Evolutionary conservation across 2,329 filamentous ascomycete genomes (phyloP), one percentile per base, ranked within the genome.

Genomic region (Cladobotryum mycophilum): DNA sequence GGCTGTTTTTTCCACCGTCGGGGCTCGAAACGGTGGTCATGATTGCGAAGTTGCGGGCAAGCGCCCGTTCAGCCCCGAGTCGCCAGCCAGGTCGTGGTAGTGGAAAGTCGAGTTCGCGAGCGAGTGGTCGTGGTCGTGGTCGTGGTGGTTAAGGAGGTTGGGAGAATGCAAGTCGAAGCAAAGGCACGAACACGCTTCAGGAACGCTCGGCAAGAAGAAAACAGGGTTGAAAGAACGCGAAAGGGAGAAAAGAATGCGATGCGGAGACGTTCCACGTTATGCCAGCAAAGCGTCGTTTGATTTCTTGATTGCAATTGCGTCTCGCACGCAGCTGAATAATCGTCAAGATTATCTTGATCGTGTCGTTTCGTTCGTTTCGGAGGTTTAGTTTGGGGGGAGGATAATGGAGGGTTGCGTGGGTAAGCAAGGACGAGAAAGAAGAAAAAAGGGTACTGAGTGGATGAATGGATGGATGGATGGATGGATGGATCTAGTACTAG

Each of bases 11-110:
- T 54, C 58, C 48, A 54, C 58, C 49, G 13, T 51, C 49, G 20
- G 52, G 45, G 17, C 41, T 41, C 48, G 52, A 15, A 36, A 36
- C 42, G 55, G 61, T 58, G 53, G 64, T 64, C 62, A 69, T 70
- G 62, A 59, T 67, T 47, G 49, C 55, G 58, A 60, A 62, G 55
- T 63, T 55, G 66, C 67, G 67, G 67, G 67, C 67, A 61, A 66
- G 53, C 57, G 67, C 67, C 67, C 67, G 67, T 65, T 67, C 63
- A 63, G 60, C 64, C 64, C 65, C 58, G 58, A 55, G 58, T 61
- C 49, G 60, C 62, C 66, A 69, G 67, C 67, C 67, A 69, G 67
- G 43, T 53, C 51, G 36, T n/a, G 20, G 36, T 50, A 15, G 36
- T 50, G 15, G 47, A 45, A 30, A 45, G 47, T 44, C 38, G 43